phyloP scores from a whole-genome alignment of 495 filamentous ascomycete species.

The Podospora appendiculata region DNA sequence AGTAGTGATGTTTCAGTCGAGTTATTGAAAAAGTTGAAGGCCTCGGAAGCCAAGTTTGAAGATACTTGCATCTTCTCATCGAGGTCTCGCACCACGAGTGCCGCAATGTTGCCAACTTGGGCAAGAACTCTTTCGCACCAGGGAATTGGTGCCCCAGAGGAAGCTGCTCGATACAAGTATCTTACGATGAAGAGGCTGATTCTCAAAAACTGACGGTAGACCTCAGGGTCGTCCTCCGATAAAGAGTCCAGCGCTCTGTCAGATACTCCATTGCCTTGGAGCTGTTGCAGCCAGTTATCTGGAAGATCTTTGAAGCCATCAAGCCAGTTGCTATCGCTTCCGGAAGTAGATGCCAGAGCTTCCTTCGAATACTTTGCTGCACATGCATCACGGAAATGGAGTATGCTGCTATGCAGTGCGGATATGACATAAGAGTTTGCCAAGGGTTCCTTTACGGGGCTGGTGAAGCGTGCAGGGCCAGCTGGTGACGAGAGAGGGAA shows the following conservation, averaged over 20 bases:
- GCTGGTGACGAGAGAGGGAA: conserved; percentile 14
- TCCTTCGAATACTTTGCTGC: conserved; percentile 8
- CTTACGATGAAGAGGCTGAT: conserved; percentile 16
- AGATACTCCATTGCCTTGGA: neutral
- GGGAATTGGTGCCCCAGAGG: neutral
- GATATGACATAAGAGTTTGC: conserved; percentile 18
- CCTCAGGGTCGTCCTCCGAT: conserved; percentile 12
- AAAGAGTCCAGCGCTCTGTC: neutral
- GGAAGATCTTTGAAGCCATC: conserved; percentile 12
- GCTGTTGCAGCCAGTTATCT: conserved; percentile 12
- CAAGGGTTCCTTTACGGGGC: neutral
- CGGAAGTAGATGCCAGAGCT: conserved; percentile 2
- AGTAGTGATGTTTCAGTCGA: neutral
- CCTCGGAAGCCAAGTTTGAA: conserved; percentile 19
- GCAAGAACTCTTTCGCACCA: conserved; percentile 18
- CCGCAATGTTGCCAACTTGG: conserved; percentile 22
- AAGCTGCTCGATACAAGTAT: conserved; percentile 13
- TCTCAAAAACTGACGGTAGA: conserved; percentile 18
- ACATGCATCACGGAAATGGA: conserved; percentile 25
- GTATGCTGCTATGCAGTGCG: conserved; percentile 17
- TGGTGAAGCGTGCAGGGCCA: neutral
- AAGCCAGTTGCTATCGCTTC: conserved; percentile 14
- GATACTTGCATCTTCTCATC: conserved; percentile 18
- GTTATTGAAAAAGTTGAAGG: conserved; percentile 25
- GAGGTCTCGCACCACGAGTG: conserved; percentile 17